These are phyloP conservation scores for Saccharum hybrid DNA, from an alignment of 202 grass and related monocot species.

Conservation along the genomic window DNA sequence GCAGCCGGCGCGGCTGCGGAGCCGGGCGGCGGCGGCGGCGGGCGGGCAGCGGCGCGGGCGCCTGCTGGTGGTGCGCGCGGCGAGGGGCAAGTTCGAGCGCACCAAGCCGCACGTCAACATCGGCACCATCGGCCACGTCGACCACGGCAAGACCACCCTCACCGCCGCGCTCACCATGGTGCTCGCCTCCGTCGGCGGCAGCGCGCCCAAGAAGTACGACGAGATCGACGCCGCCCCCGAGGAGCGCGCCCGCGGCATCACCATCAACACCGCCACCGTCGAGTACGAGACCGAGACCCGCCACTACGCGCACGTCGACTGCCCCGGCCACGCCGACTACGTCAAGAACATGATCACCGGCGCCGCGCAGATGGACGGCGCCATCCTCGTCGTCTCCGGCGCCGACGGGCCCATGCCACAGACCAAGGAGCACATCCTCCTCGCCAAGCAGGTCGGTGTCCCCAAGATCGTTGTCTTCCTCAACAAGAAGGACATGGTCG, in stretches of 20 bases:
- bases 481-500: conserved; percentile 99
- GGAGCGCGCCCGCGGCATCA: conserved; percentile 97
- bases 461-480: conserved; percentile 97
- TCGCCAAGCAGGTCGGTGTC: conserved; percentile 98
- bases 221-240: conserved; percentile 98
- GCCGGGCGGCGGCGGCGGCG: conserved; percentile 31
- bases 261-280: conserved; percentile 98
- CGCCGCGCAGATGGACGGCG: conserved; percentile 95
- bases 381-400: conserved; percentile 93
- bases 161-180: conserved; percentile 98
- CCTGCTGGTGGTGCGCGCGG: conserved; percentile 78
- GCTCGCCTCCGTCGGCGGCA: conserved; percentile 76
- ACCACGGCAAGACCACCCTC: conserved; percentile 98
- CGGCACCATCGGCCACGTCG: conserved; percentile 97
- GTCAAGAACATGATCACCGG: conserved; percentile 99
- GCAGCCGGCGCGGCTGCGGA: conserved; percentile 42
- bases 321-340: conserved; percentile 94
- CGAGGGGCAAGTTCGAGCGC: conserved; percentile 91
- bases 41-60: conserved; percentile 43
- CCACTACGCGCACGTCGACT: conserved; percentile 98
- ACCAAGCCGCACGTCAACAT: conserved; percentile 98
- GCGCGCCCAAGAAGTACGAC: conserved; percentile 96
- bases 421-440: conserved; percentile 99
- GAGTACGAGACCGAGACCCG: conserved; percentile 97
- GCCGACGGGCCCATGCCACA: conserved; percentile 99